These are phyloP conservation scores for Rhizoctonia solani DNA, from an alignment of 1,284 basidiomycete genomes.

Conservation along the genomic window DNA sequence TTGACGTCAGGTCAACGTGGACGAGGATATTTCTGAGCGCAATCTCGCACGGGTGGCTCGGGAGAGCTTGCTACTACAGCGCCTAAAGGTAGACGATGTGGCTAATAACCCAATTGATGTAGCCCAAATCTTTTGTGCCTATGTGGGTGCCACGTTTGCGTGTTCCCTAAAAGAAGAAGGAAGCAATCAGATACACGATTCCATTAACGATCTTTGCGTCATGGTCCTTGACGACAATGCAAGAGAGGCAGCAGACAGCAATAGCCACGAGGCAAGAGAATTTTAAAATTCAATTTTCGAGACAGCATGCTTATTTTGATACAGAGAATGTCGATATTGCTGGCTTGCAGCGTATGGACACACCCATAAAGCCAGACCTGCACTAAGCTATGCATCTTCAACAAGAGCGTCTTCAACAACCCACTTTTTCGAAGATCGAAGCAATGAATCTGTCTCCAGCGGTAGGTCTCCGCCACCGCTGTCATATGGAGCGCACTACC, in stretches of 20 bases:
- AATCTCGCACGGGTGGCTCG: constrained; percentile 12
- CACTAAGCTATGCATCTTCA: background rate
- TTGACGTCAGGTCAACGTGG: background rate
- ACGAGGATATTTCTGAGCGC: background rate
- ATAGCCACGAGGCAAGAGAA: constrained; percentile 22
- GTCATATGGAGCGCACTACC: constrained; percentile 23
- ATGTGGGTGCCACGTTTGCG: constrained; percentile 24
- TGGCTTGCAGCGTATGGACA: background rate
- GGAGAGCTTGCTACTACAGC: constrained; percentile 1
- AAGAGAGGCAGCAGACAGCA: background rate
- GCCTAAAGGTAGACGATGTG: constrained; percentile 32
- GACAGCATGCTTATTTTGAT: background rate
- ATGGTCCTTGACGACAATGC: constrained; percentile 4
- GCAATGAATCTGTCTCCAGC: constrained; percentile 22
- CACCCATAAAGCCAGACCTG: constrained; percentile 2
- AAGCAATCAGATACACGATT: constrained; percentile 1
- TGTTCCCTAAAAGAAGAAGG: background rate
- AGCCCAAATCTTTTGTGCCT: constrained; percentile 16
- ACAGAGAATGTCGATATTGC: constrained; percentile 6
- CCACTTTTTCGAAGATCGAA: background rate
- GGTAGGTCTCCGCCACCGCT: constrained; percentile 34
- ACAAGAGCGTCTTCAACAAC: background rate
- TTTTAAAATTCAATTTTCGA: background rate
- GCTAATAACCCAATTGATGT: background rate
- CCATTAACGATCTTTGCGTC: constrained; percentile 28